A percentile compares a stretch with the other conserved stretches of the same genome.
Evolutionary conservation across 1,284 basidiomycete genomes (phyloP).

Genomic region (Mycosarcoma mackinlayi): DNA sequence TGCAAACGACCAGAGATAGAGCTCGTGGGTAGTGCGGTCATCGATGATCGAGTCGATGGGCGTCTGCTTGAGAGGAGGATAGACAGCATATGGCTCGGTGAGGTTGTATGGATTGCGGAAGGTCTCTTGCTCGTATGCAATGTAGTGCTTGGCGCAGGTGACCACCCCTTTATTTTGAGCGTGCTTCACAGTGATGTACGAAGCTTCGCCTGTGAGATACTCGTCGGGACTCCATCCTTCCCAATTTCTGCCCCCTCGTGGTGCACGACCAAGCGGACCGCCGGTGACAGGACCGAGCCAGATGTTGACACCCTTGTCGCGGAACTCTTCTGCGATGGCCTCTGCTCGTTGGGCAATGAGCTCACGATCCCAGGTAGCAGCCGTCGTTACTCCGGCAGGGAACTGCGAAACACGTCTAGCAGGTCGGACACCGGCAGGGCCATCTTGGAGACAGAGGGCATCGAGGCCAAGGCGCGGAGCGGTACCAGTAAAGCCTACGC

Average conservation of each 20-base stretch:
- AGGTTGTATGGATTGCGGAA: constrained; percentile 42
- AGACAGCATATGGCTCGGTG: constrained; percentile 32
- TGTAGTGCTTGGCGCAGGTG: constrained; percentile 69
- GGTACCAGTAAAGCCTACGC: constrained; percentile 53
- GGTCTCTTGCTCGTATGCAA: constrained; percentile 61
- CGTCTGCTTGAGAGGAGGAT: constrained; percentile 39
- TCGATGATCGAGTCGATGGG: constrained; percentile 76
- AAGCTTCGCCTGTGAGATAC: constrained; percentile 47
- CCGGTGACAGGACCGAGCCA: constrained; percentile 71
- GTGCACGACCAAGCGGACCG: constrained; percentile 71
- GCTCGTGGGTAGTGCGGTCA: constrained; percentile 77
- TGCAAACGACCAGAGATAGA: constrained; percentile 70
- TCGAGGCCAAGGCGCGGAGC: constrained; percentile 75
- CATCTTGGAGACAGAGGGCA: constrained; percentile 75
- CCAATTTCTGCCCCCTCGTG: constrained; percentile 81
- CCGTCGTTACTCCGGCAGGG: constrained; percentile 79
- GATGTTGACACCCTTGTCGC: constrained; percentile 81
- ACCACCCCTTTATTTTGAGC: constrained; percentile 52
- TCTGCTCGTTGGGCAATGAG: constrained; percentile 78
- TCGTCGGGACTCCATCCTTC: constrained; percentile 71
- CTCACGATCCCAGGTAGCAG: constrained; percentile 77
- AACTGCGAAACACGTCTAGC: constrained; percentile 71
- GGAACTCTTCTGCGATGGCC: constrained; percentile 82
- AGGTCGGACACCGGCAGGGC: constrained; percentile 74
- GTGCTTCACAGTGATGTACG: constrained; percentile 49